phyloP scores from a whole-genome alignment of 1,139 yeast species.

The Geotrichum australiense region DNA sequence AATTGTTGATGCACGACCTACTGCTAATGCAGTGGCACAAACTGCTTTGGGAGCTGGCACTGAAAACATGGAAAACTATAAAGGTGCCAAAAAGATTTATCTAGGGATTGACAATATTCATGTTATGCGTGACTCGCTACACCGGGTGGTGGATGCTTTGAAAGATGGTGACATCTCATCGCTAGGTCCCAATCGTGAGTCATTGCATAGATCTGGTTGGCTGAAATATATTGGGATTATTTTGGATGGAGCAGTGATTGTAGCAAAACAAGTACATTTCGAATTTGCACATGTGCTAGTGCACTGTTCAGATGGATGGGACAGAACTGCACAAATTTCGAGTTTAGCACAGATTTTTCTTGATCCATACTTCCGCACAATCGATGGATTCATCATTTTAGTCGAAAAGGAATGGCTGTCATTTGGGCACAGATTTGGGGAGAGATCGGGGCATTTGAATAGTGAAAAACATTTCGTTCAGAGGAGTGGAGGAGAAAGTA shows the following conservation, averaged over 20 bases:
- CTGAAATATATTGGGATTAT: constrained; percentile 61
- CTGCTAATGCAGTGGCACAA: constrained; percentile 94
- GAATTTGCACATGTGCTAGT: constrained; percentile 77
- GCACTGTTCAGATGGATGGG: constrained; percentile 99
- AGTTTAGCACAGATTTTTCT: constrained; percentile 79
- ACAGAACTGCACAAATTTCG: constrained; percentile 83
- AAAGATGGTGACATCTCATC: constrained; percentile 59
- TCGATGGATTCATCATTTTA: constrained; percentile 76
- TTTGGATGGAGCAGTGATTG: constrained; percentile 67
- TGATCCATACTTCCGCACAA: constrained; percentile 83
- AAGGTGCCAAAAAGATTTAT: constrained; percentile 59
- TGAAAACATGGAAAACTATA: constrained; percentile 82
- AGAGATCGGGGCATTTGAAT: constrained; percentile 67
- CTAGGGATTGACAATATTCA: constrained; percentile 93
- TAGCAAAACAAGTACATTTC: constrained; percentile 71
- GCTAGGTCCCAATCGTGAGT: constrained; percentile 39
- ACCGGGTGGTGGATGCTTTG: constrained; percentile 53
- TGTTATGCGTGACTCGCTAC: constrained; percentile 82
- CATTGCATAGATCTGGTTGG: constrained; percentile 70
- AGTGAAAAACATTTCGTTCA: constrained; percentile 22
- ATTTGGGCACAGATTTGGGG: constrained; percentile 86
- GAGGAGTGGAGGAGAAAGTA: constrained; percentile 23
- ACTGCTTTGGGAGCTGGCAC: constrained; percentile 97
- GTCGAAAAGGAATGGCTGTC: constrained; percentile 94
- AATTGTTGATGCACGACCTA: constrained; percentile 85